Evolutionary conservation across 495 filamentous ascomycete species (phyloP).

Genomic region (Podospora tetraspora): DNA sequence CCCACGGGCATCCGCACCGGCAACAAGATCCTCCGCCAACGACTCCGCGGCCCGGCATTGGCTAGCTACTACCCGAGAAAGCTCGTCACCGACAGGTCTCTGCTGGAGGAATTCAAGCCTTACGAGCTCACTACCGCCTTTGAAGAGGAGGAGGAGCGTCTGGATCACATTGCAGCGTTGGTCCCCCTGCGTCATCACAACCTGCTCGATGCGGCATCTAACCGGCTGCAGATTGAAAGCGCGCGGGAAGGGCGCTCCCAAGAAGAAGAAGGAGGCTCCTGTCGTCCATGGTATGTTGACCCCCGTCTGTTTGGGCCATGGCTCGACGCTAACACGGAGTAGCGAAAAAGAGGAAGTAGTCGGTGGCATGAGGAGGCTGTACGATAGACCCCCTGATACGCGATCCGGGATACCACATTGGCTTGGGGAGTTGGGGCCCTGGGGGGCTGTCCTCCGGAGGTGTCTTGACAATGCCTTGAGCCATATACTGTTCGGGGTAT

Average conservation of each 20-base stretch:
- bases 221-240: conserved; percentile 54
- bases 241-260: conserved; percentile 83
- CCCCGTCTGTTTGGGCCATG: not conserved
- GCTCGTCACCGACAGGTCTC: conserved; percentile 60
- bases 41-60: conserved; percentile 70
- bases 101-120: conserved; percentile 55
- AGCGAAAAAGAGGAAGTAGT: conserved; percentile 30
- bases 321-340: conserved; percentile 15
- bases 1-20: conserved; percentile 72
- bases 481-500: not conserved
- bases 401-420: not conserved
- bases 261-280: conserved; percentile 69
- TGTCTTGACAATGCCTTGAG: not conserved
- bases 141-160: conserved; percentile 69
- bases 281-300: conserved; percentile 48
- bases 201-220: conserved; percentile 14
- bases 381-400: not conserved
- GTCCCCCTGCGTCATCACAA: conserved; percentile 3
- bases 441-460: not conserved
- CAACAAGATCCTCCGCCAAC: conserved; percentile 81
- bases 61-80: conserved; percentile 81
- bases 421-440: not conserved
- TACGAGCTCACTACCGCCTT: conserved; percentile 59
- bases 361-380: not conserved
- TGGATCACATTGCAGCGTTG: conserved; percentile 64